A percentile compares a stretch with the other conserved stretches of the same genome.
phyloP scores from a whole-genome alignment of 257 asterid genomes.

The Misopates orontium region DNA sequence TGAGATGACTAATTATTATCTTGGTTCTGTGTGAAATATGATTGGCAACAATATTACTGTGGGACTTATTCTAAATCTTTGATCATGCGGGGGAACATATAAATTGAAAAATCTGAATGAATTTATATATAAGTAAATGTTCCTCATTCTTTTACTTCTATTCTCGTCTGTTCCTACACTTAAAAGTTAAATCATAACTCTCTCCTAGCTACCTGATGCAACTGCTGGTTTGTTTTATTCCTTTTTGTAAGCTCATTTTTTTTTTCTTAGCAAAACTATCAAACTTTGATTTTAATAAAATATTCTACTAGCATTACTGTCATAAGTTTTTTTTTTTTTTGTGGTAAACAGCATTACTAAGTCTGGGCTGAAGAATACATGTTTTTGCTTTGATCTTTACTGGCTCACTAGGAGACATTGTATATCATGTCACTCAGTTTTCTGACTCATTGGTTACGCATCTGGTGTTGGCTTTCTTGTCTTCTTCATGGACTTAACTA shows the following conservation, averaged over 20 bases:
- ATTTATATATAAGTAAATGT: background rate
- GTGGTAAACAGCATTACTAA: too few species aligned
- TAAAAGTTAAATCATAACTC: background rate
- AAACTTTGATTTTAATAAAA: too few species aligned
- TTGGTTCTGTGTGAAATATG: background rate
- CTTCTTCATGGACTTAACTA: slow-evolving; percentile 59
- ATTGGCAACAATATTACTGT: background rate
- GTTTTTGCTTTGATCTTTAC: background rate
- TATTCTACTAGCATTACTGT: too few species aligned
- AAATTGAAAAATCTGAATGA: slow-evolving; percentile 4
- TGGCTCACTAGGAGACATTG: background rate
- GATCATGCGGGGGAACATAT: background rate
- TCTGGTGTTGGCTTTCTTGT: slow-evolving; percentile 23
- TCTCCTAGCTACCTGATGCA: background rate
- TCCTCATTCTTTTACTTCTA: background rate
- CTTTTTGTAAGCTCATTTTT: background rate
- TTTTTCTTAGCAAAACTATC: too few species aligned
- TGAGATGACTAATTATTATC: background rate
- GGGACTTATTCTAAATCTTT: slow-evolving; percentile 1
- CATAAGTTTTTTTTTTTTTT: too few species aligned
- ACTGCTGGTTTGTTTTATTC: background rate
- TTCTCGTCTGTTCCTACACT: background rate
- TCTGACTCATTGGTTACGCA: background rate
- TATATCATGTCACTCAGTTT: background rate
- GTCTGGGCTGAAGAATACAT: too few species aligned